Percentiles rank a stretch among this genome's conserved stretches.
phyloP scores from a whole-genome alignment of 179 eudicot species.

The Sideroxylon spinosum region DNA sequence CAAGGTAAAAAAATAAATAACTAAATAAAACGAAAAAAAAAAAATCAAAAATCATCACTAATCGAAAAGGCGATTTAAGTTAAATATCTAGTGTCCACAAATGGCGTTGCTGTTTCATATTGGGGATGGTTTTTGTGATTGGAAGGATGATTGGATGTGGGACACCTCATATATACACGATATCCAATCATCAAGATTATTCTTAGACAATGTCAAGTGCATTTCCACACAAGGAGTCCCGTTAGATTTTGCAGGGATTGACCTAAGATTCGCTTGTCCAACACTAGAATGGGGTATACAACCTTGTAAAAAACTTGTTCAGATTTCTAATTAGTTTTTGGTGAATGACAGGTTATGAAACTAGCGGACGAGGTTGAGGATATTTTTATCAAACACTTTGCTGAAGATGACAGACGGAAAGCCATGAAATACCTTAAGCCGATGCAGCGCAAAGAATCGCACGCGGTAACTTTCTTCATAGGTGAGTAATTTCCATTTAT shows the following conservation, averaged over 20 bases:
- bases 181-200: slow-evolving; percentile 29
- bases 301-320: neutral
- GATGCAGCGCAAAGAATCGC: slow-evolving; percentile 76
- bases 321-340: neutral
- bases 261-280: slow-evolving; percentile 37
- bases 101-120: slow-evolving; percentile 2
- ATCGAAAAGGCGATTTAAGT: neutral
- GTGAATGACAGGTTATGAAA: slow-evolving; percentile 47
- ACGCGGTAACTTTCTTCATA: slow-evolving; percentile 77
- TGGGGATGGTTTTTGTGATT: slow-evolving; percentile 8
- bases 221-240: slow-evolving; percentile 25
- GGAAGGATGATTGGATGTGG: slow-evolving; percentile 35
- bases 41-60: neutral
- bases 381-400: slow-evolving; percentile 64
- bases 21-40: too few species aligned
- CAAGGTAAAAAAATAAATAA: slow-evolving; percentile 54
- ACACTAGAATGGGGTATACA: slow-evolving; percentile 8
- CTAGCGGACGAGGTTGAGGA: slow-evolving; percentile 84
- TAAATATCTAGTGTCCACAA: slow-evolving; percentile 11
- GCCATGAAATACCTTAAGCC: slow-evolving; percentile 96
- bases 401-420: slow-evolving; percentile 69
- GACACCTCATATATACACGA: neutral
- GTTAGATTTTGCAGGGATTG: slow-evolving; percentile 17
- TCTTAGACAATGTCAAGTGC: slow-evolving; percentile 37
- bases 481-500: slow-evolving; percentile 41